A percentile compares a stretch with the other conserved stretches of the same genome.
Conservation (phyloP, 129 eudicot species). For the Chrysanthemum makinoi region DNA sequence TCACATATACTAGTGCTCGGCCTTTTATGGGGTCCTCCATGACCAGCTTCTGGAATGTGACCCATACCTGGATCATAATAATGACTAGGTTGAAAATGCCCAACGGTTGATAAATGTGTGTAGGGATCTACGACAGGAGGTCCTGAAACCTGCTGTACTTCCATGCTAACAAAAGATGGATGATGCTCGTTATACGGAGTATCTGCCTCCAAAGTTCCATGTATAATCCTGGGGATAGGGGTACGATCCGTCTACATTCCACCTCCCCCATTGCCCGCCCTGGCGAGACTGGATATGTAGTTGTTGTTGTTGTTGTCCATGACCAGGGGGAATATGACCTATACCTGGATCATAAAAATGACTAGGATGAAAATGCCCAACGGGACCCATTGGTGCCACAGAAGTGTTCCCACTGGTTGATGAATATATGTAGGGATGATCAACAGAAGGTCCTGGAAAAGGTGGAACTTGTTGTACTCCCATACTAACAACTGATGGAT, state of each 20-base stretch:
- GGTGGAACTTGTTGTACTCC: slow-evolving; percentile 21
- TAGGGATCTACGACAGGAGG: slow-evolving; percentile 26
- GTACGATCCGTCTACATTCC: too few species aligned
- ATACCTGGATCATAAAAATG: slow-evolving; percentile 9
- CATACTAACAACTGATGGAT: slow-evolving; percentile 20
- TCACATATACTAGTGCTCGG: slow-evolving; percentile 14
- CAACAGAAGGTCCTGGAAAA: slow-evolving; percentile 9
- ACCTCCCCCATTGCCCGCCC: too few species aligned
- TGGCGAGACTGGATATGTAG: too few species aligned
- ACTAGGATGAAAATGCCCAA: slow-evolving; percentile 21
- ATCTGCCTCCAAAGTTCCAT: slow-evolving; percentile 21
- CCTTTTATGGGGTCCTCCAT: slow-evolving; percentile 29
- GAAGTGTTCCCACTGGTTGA: slow-evolving; percentile 27
- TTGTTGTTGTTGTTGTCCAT: not conserved
- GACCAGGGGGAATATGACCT: slow-evolving; percentile 13
- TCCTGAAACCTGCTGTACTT: slow-evolving; percentile 19
- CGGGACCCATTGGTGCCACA: not conserved
- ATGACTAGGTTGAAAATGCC: slow-evolving; percentile 23
- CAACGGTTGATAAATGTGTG: slow-evolving; percentile 12
- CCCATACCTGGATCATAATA: slow-evolving; percentile 15
- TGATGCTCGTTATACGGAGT: slow-evolving; percentile 22
- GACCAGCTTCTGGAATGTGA: slow-evolving; percentile 11
- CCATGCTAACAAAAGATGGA: slow-evolving; percentile 25
- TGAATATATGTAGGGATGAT: slow-evolving; percentile 21
- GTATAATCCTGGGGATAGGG: not conserved